Base-by-base conservation (phyloP, 805 yeast species). In the Torulaspora delbrueckii region DNA sequence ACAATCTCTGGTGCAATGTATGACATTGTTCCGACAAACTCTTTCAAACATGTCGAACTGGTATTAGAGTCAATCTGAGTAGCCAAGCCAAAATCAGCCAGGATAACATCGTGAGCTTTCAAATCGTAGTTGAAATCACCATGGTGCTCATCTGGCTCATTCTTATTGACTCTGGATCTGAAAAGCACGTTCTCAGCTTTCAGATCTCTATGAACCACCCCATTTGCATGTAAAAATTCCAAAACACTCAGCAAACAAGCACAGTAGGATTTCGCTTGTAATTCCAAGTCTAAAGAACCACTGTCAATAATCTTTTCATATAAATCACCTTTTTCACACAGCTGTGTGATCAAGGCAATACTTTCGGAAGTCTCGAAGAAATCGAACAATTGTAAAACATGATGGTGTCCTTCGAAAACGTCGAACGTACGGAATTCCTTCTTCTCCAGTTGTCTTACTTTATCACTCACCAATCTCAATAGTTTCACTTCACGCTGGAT, bases 1-100 rank as follows among this genome's bases (percentile, higher is more conserved):
- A 77, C 69, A 33, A 84, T 72, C 57, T 84, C 90, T 1, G 91
- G 91, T 0, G 90, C 84, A 76, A 84, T 78, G 62, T 84, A 84
- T 16, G 86, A 81, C 5, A 84, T 74, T 1, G 91, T 84, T 0
- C 91, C 91, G 5, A 56, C 83, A 72, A 31, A 79, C 65, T 47
- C 83, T 70, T 50, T 69, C 62, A 50, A 73, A 48, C 46, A 63
- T 50, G 53, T 64, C 57, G 54, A 68, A 58, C 36, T 50, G 43
- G 23, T 55, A 23, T 65, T 67, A 42, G 69, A 67, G 26, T 67
- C 69, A 6, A 76, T 62, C 31, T 75, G 69, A 9, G 78, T 65
- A 10, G 88, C 83, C 24, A 82, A 65, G 2, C 90, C 89, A 61
- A 83, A 83, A 52, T 66, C 70, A 0, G 64, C 70, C 16, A 66